phyloP scores from a whole-genome alignment of 768 basidiomycete species.

The Trametopsis cervina region DNA sequence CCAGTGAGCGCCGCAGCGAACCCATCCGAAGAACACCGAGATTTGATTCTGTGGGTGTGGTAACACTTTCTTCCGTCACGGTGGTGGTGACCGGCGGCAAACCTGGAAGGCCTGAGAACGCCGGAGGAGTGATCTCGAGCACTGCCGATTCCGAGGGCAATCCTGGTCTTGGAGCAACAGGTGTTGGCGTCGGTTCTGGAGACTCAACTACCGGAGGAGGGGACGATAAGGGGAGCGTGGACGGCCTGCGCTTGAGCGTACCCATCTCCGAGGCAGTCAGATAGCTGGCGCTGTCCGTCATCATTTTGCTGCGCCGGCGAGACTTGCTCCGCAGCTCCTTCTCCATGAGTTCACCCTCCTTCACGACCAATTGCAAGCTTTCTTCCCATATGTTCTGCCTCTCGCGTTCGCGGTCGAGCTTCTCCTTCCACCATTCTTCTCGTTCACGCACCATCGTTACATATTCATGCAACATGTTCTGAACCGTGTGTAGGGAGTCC shows the following conservation, averaged over 20 bases:
- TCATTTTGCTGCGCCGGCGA: constrained; percentile 46
- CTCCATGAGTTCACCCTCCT: constrained; percentile 81
- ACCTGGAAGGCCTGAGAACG: too few species aligned
- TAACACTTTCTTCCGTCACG: neutral
- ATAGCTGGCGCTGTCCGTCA: constrained; percentile 25
- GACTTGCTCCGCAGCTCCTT: constrained; percentile 61
- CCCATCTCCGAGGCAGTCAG: constrained; percentile 30
- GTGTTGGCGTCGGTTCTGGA: neutral
- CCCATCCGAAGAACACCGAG: constrained; percentile 1
- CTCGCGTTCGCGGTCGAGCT: constrained; percentile 57
- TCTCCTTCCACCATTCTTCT: constrained; percentile 73
- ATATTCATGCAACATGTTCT: constrained; percentile 59
- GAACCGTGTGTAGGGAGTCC: constrained; percentile 47
- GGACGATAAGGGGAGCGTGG: neutral
- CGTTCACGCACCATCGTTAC: constrained; percentile 63
- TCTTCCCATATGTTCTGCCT: constrained; percentile 81
- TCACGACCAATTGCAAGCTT: constrained; percentile 78
- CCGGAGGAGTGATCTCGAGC: neutral
- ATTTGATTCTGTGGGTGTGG: constrained; percentile 1
- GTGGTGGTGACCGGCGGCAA: neutral
- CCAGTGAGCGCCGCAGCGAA: neutral
- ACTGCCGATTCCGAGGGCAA: neutral
- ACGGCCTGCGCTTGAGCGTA: constrained; percentile 15
- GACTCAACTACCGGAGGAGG: constrained; percentile 6
- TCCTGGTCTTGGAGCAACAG: neutral